These are phyloP conservation scores for Aspergillus tanneri DNA, from an alignment of 2,329 filamentous ascomycete genomes.

Conservation along the genomic window DNA sequence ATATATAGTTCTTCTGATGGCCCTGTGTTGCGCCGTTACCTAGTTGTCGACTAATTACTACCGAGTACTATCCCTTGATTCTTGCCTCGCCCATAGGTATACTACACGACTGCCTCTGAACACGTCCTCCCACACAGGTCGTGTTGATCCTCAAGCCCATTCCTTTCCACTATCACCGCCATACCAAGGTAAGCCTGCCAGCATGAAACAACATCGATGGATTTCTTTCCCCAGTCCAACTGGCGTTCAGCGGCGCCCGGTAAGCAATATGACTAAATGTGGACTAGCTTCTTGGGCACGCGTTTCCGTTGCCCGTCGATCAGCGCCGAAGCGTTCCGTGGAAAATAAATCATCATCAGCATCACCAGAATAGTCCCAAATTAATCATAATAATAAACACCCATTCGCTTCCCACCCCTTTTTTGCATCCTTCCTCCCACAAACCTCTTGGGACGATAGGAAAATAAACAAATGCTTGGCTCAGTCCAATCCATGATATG, in stretches of 20 bases:
- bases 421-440: neutral
- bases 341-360: constrained; percentile 23
- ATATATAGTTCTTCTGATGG: neutral
- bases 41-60: too few relatives aligned
- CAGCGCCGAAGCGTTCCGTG: constrained; percentile 23
- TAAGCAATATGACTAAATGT: constrained; percentile 29
- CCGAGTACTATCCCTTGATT: neutral
- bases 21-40: neutral
- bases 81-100: too few relatives aligned
- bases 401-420: neutral
- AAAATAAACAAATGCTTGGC: constrained; percentile 8
- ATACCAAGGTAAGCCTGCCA: too few relatives aligned
- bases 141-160: too few relatives aligned
- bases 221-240: too few relatives aligned
- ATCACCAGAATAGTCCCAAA: constrained; percentile 8
- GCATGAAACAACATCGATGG: too few relatives aligned
- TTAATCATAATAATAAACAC: constrained; percentile 3
- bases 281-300: constrained; percentile 27
- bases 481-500: constrained; percentile 16
- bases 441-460: too few relatives aligned
- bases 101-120: too few relatives aligned
- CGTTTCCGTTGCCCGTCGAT: constrained; percentile 30
- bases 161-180: too few relatives aligned
- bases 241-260: neutral
- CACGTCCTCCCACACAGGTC: too few relatives aligned